These are phyloP conservation scores for Brettanomyces naardenensis DNA, from an alignment of 805 yeast species.

Conservation along the genomic window DNA sequence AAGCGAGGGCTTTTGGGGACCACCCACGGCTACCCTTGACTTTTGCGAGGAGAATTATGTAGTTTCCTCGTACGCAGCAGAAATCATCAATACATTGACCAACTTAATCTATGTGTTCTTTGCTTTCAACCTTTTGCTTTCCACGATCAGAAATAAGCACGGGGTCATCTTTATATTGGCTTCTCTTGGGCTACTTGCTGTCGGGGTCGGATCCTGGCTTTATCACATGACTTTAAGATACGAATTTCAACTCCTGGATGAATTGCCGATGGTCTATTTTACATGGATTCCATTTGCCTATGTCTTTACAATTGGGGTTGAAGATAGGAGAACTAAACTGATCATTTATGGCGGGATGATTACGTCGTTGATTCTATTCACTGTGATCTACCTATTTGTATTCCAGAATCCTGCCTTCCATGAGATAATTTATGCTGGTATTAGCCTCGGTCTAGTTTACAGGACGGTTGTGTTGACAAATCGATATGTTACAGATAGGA, in stretches of 20 bases:
- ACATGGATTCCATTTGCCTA: slow-evolving; percentile 75
- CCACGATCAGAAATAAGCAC: slow-evolving; percentile 49
- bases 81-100: slow-evolving; percentile 81
- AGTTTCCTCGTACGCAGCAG: slow-evolving; percentile 78
- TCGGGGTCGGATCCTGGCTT: slow-evolving; percentile 88
- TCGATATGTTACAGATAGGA: slow-evolving; percentile 44
- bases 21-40: slow-evolving; percentile 83
- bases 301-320: slow-evolving; percentile 21
- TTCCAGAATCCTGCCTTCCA: slow-evolving; percentile 75
- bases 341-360: slow-evolving; percentile 12
- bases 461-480: slow-evolving; percentile 49
- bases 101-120: slow-evolving; percentile 44
- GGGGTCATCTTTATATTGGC: slow-evolving; percentile 64
- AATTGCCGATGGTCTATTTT: slow-evolving; percentile 93
- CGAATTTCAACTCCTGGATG: slow-evolving; percentile 83
- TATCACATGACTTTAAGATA: slow-evolving; percentile 92
- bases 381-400: slow-evolving; percentile 42
- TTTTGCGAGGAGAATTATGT: slow-evolving; percentile 98
- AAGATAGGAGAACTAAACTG: slow-evolving; percentile 5
- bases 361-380: slow-evolving; percentile 10
- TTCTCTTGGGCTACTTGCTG: slow-evolving; percentile 70
- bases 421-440: slow-evolving; percentile 70
- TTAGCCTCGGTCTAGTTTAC: slow-evolving; percentile 59
- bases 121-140: slow-evolving; percentile 30
- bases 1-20: slow-evolving; percentile 63